These are phyloP conservation scores for Colletotrichum graminicola DNA, from an alignment of 2,329 filamentous ascomycete genomes.

Conservation along the genomic window DNA sequence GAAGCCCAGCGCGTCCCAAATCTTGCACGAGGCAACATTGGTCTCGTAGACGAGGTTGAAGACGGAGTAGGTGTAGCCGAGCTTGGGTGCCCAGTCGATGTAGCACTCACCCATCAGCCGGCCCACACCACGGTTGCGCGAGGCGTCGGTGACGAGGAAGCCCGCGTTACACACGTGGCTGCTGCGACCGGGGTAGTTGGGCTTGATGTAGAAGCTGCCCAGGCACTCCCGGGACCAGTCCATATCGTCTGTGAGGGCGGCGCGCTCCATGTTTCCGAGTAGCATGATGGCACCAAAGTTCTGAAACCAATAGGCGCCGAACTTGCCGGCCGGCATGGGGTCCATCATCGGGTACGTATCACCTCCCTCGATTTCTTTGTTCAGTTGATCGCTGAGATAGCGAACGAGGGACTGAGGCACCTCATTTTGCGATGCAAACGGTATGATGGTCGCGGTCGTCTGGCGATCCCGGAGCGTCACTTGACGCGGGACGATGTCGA, in stretches of 20 bases:
- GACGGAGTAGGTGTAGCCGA: constrained; percentile 90
- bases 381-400: constrained; percentile 86
- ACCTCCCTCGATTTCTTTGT: constrained; percentile 90
- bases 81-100: constrained; percentile 82
- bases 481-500: constrained; percentile 77
- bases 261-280: constrained; percentile 77
- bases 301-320: constrained; percentile 89
- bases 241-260: constrained; percentile 68
- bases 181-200: constrained; percentile 91
- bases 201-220: constrained; percentile 94
- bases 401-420: constrained; percentile 81
- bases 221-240: constrained; percentile 87
- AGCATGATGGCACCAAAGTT: constrained; percentile 92
- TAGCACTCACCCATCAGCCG: constrained; percentile 82
- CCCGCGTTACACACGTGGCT: constrained; percentile 92
- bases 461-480: constrained; percentile 87
- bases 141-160: constrained; percentile 80
- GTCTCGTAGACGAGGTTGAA: constrained; percentile 97
- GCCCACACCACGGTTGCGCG: constrained; percentile 80
- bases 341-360: constrained; percentile 93
- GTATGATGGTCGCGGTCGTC: constrained; percentile 85
- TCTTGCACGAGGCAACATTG: constrained; percentile 88
- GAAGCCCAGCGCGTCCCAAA: constrained; percentile 93
- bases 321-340: constrained; percentile 78
- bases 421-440: constrained; percentile 81